Percentiles rank a stretch among this genome's conserved stretches.
Conservation (phyloP, 2,329 filamentous ascomycete genomes). For the Elsinoe necatrix region DNA sequence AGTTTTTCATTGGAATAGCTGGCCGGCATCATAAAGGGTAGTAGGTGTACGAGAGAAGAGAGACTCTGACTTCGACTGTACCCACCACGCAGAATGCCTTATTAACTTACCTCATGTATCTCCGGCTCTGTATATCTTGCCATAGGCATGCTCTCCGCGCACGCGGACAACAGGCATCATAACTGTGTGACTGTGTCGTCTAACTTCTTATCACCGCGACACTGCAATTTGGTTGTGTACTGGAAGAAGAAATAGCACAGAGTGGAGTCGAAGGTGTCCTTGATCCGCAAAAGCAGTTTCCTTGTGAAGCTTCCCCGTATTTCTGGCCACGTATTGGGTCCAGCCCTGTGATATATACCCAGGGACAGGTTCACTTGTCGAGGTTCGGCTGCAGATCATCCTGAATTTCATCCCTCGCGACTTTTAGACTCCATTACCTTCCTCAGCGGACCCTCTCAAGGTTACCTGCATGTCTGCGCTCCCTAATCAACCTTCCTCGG, state of each 20-base stretch:
- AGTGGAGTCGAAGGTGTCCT: neutral
- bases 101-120: no score
- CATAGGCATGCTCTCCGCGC: no score
- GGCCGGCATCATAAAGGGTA: no score
- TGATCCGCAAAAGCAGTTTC: neutral
- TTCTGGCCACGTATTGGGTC: conserved; percentile 5
- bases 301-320: neutral
- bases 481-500: neutral
- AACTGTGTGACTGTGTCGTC: no score
- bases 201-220: no score
- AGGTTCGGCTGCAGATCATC: neutral
- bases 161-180: no score
- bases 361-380: neutral
- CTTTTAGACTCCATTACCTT: neutral
- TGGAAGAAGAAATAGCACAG: neutral
- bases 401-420: neutral
- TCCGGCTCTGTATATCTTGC: no score
- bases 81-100: no score
- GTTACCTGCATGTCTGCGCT: conserved; percentile 7
- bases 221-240: no score
- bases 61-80: no score
- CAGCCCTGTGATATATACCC: neutral
- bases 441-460: neutral
- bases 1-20: no score
- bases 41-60: no score